Conservation (phyloP, 805 yeast genomes). For the Wickerhamiella azyma region DNA sequence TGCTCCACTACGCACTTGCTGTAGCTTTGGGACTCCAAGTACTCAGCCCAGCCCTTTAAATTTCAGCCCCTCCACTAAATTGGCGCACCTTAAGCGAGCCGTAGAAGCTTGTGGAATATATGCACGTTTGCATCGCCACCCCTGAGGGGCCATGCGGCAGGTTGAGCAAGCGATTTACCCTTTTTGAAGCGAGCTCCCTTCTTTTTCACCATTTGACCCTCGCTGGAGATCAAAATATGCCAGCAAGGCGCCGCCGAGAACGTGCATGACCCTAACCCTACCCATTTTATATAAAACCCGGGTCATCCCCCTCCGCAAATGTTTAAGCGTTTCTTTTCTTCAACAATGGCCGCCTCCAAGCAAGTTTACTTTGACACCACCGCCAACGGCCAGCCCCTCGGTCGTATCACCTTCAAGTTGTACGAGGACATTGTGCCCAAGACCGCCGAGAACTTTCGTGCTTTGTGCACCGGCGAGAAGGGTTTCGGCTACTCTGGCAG, state of each 20-base stretch:
- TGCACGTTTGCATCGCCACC: too few relatives aligned
- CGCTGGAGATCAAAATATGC: not conserved
- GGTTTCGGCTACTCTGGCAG: constrained; percentile 82
- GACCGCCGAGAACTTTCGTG: constrained; percentile 94
- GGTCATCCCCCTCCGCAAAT: constrained; percentile 1
- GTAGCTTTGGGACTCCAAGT: too few relatives aligned
- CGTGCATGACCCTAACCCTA: not conserved
- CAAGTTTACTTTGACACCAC: constrained; percentile 71
- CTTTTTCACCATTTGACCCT: not conserved
- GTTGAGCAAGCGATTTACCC: too few relatives aligned
- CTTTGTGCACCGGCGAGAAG: constrained; percentile 85
- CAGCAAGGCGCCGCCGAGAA: not conserved
- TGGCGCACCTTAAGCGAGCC: too few relatives aligned
- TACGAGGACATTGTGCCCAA: constrained; percentile 87
- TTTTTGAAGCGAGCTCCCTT: not conserved
- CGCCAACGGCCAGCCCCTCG: constrained; percentile 64
- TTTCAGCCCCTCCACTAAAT: too few relatives aligned
- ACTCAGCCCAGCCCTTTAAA: too few relatives aligned
- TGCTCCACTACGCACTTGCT: too few relatives aligned
- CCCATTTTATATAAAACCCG: constrained; percentile 4
- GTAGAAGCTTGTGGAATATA: too few relatives aligned
- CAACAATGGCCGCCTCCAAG: constrained; percentile 6
- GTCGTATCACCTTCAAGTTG: constrained; percentile 75
- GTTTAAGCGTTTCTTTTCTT: constrained; percentile 6
- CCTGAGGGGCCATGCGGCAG: too few relatives aligned